A percentile compares a stretch with the other conserved stretches of the same genome.
These are phyloP conservation scores for Amanita jacksonii DNA, from an alignment of 768 basidiomycete species.

Conservation along the genomic window DNA sequence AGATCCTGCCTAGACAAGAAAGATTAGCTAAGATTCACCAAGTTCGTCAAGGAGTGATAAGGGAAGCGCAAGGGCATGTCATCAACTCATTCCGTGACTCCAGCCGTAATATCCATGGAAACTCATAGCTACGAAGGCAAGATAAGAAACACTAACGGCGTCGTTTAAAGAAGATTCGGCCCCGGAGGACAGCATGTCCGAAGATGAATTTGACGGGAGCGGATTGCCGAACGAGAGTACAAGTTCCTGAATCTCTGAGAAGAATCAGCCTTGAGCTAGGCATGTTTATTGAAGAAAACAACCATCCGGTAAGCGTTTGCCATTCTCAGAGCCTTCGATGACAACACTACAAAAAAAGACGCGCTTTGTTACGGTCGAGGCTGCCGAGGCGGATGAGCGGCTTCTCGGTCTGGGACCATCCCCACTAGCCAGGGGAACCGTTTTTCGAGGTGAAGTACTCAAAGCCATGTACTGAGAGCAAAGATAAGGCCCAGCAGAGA, in stretches of 20 bases:
- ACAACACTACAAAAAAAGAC: conserved; percentile 88
- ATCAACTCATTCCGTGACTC: conserved; percentile 1
- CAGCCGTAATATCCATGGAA: no score
- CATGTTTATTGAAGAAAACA: conserved; percentile 11
- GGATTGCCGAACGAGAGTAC: conserved; percentile 69
- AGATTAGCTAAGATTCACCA: conserved; percentile 4
- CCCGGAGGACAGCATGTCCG: conserved; percentile 35
- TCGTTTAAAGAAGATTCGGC: conserved; percentile 28
- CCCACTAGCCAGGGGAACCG: conserved; percentile 62
- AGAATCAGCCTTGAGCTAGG: conserved; percentile 8
- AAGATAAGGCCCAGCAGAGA: no score
- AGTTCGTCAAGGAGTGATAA: no score
- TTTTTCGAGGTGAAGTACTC: conserved; percentile 62
- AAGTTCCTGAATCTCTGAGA: conserved; percentile 66
- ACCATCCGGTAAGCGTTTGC: conserved; percentile 62
- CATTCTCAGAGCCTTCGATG: conserved; percentile 73
- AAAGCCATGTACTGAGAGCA: conserved; percentile 40
- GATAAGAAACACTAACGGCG: conserved; percentile 29
- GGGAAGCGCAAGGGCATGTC: not conserved
- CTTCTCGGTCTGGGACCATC: conserved; percentile 44
- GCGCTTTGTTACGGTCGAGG: conserved; percentile 52
- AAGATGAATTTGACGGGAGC: conserved; percentile 42
- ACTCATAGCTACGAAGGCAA: not conserved
- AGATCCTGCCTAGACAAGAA: conserved; percentile 23
- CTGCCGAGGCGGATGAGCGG: conserved; percentile 20